phyloP scores from a whole-genome alignment of 345 rosid genomes.

The Brassica cretica region DNA sequence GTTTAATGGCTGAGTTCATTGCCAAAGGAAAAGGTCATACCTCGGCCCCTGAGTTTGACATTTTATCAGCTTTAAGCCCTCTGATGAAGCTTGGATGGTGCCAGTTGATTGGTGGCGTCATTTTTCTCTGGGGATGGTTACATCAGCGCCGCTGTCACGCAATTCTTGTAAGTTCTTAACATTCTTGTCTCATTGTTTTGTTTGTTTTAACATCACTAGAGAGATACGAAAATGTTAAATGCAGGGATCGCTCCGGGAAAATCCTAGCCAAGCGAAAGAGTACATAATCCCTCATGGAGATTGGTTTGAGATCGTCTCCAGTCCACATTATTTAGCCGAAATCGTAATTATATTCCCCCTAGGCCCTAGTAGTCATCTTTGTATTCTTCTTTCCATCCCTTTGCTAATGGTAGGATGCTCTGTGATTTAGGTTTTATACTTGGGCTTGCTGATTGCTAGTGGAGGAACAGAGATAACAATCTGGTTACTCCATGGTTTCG shows the following conservation, averaged over 20 bases:
- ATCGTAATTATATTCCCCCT: constrained; percentile 48
- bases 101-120: constrained; percentile 58
- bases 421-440: constrained; percentile 58
- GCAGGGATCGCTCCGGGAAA: constrained; percentile 61
- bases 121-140: constrained; percentile 76
- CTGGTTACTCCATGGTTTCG: constrained; percentile 66
- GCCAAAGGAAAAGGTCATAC: constrained; percentile 48
- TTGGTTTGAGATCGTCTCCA: constrained; percentile 79
- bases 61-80: constrained; percentile 45
- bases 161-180: constrained; percentile 53
- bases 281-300: constrained; percentile 68
- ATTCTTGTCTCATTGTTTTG: not conserved
- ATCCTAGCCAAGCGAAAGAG: constrained; percentile 37
- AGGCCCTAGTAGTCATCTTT: not conserved
- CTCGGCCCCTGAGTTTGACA: constrained; percentile 38
- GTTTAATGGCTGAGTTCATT: constrained; percentile 45
- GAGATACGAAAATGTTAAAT: not conserved
- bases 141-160: constrained; percentile 67
- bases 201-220: constrained; percentile 4
- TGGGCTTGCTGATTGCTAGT: constrained; percentile 65
- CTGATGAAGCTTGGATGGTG: constrained; percentile 55
- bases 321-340: constrained; percentile 80
- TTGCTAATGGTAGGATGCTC: not conserved
- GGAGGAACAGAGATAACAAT: constrained; percentile 68
- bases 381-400: not conserved